Evolutionary conservation across 2,329 filamentous ascomycete species (phyloP).

Genomic region (Lasiodiplodia citricola): DNA sequence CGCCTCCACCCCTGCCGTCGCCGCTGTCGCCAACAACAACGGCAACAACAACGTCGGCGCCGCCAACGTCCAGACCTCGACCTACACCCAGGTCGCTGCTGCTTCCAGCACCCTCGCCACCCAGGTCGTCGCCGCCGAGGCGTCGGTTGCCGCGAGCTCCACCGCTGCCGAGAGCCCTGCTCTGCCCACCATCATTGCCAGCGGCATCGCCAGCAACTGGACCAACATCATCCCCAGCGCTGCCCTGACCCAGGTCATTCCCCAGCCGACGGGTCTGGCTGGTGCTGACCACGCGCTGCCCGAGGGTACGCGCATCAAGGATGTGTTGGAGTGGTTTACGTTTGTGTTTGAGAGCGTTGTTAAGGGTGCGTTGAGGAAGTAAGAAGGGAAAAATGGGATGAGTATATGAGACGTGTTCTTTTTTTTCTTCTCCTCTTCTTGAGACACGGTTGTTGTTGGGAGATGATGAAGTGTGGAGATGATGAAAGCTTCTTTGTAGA

Average conservation of each 20-base stretch:
- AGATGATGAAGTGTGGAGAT: not conserved
- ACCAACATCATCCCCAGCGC: conserved; percentile 15
- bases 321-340: conserved; percentile 20
- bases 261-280: not conserved
- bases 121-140: conserved; percentile 7
- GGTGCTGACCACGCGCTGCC: not conserved
- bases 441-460: too few relatives aligned
- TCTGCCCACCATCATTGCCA: not conserved
- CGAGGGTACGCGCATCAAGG: not conserved
- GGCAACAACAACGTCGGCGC: not conserved
- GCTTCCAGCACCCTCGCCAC: not conserved
- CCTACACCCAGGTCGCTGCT: conserved; percentile 1
- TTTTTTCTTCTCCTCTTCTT: too few relatives aligned
- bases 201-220: conserved; percentile 17
- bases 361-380: not conserved
- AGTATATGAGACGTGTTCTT: not conserved
- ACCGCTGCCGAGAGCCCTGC: too few relatives aligned
- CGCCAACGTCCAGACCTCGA: not conserved
- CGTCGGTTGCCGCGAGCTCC: not conserved
- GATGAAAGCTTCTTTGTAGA: not conserved
- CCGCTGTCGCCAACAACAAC: not conserved
- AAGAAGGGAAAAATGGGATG: not conserved
- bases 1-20: not conserved
- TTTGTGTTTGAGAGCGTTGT: conserved; percentile 8
- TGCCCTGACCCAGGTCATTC: conserved; percentile 12